Evolutionary conservation across 805 yeast genomes (phyloP).

Genomic region (Kluyveromyces starmeri): DNA sequence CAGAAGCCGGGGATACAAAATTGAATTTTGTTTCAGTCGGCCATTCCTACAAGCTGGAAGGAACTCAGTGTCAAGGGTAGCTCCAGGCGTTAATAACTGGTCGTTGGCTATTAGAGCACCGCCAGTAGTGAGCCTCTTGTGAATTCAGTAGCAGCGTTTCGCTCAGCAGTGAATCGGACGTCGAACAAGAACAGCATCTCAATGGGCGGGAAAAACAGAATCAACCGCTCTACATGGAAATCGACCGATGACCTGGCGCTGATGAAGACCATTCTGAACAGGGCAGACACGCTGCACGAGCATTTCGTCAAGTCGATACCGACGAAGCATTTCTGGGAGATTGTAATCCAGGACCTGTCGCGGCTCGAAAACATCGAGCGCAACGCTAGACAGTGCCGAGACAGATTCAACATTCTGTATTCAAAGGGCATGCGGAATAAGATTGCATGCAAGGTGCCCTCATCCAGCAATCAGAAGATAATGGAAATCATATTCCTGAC

Average conservation of each 20-base stretch:
- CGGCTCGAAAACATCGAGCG: slow-evolving; percentile 14
- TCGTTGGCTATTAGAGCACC: too few species aligned
- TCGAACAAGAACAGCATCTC: too few species aligned
- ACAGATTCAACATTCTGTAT: slow-evolving; percentile 22
- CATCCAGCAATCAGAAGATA: not conserved
- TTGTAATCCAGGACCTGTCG: slow-evolving; percentile 15
- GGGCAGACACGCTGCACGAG: slow-evolving; percentile 3
- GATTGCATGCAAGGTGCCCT: not conserved
- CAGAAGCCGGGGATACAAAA: too few species aligned
- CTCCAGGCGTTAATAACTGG: too few species aligned
- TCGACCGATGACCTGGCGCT: slow-evolving; percentile 6
- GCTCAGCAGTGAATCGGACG: too few species aligned
- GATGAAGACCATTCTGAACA: slow-evolving; percentile 4
- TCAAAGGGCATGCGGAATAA: slow-evolving; percentile 10
- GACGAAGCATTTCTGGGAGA: slow-evolving; percentile 17
- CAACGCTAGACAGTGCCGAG: slow-evolving; percentile 26
- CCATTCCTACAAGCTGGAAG: too few species aligned
- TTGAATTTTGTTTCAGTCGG: too few species aligned
- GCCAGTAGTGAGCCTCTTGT: too few species aligned
- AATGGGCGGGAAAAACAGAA: not conserved
- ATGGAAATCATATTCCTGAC: not conserved
- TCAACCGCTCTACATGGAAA: slow-evolving; percentile 5
- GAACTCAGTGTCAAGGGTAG: too few species aligned
- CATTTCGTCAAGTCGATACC: not conserved
- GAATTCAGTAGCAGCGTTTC: too few species aligned